phyloP scores from a whole-genome alignment of 176 grass and related monocot genomes.

The Eragrostis curvula region DNA sequence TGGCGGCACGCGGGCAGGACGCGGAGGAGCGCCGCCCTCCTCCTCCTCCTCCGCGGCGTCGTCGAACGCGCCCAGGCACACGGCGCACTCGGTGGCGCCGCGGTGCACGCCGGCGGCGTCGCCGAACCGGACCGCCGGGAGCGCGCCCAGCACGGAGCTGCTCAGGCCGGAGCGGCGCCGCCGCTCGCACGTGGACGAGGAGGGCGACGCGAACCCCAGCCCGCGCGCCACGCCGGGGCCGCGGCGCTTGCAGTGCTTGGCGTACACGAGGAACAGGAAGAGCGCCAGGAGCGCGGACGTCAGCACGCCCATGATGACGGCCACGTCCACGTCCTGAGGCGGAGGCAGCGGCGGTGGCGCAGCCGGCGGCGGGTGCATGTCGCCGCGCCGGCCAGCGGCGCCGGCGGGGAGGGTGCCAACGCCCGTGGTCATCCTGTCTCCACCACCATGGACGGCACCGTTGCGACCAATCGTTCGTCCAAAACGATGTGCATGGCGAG shows the following conservation, averaged over 20 bases:
- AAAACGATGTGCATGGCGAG: neutral
- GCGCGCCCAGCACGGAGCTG: slow-evolving; percentile 34
- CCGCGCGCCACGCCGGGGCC: neutral
- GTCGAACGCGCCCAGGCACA: slow-evolving; percentile 50
- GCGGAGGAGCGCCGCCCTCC: slow-evolving; percentile 37
- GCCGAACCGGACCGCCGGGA: slow-evolving; percentile 29
- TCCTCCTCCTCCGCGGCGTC: slow-evolving; percentile 46
- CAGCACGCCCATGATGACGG: slow-evolving; percentile 35
- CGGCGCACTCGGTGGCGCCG: slow-evolving; percentile 44
- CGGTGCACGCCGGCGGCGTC: neutral
- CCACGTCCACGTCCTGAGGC: neutral
- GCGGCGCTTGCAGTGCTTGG: slow-evolving; percentile 49
- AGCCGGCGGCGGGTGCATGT: neutral
- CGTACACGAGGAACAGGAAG: slow-evolving; percentile 58
- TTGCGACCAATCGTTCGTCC: neutral
- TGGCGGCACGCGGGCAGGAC: slow-evolving; percentile 55
- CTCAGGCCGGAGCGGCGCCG: slow-evolving; percentile 37
- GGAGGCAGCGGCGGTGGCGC: neutral
- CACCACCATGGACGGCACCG: slow-evolving; percentile 13
- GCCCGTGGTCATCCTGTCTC: slow-evolving; percentile 23
- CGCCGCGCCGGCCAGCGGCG: neutral
- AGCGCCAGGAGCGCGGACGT: slow-evolving; percentile 37
- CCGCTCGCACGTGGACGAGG: slow-evolving; percentile 24
- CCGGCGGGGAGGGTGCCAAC: slow-evolving; percentile 9
- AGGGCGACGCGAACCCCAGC: slow-evolving; percentile 21